phyloP scores from a whole-genome alignment of 2,329 filamentous ascomycete genomes.

The Eurotiales sp. region DNA sequence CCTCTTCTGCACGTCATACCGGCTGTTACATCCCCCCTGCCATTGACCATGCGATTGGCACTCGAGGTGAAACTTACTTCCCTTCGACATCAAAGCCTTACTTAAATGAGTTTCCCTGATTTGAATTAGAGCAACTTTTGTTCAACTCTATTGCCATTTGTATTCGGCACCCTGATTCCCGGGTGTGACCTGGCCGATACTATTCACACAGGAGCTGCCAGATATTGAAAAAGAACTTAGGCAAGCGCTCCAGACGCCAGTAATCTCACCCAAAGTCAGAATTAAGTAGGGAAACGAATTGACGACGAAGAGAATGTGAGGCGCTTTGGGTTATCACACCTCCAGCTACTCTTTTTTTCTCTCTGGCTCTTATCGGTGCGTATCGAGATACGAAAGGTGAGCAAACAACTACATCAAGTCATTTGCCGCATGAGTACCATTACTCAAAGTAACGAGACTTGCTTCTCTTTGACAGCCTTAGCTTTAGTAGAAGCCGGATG shows the following conservation, averaged over 20 bases:
- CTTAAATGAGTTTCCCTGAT: not conserved
- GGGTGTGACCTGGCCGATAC: not conserved
- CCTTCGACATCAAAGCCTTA: not conserved
- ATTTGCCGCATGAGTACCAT: not conserved
- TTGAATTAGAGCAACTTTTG: not conserved
- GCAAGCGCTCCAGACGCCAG: not conserved
- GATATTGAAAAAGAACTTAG: not conserved
- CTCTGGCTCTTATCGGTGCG: not conserved
- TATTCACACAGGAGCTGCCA: not conserved
- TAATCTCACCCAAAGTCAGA: not conserved
- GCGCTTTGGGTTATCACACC: conserved; percentile 8
- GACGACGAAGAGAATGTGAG: not conserved
- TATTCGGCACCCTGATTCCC: not conserved
- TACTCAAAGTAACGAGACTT: not conserved
- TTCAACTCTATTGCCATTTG: not conserved
- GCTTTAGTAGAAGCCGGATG: not conserved
- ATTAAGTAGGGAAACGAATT: conserved; percentile 5
- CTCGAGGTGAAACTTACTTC: not conserved
- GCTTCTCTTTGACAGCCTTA: not conserved
- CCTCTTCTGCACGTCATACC: not conserved
- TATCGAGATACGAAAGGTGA: not conserved
- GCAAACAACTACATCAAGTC: not conserved
- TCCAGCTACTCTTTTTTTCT: not conserved
- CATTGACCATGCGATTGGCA: not conserved
- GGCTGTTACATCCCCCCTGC: not conserved